phyloP scores from a whole-genome alignment of 108 stramenopile species.

The Cyclotella choctawhatcheeana region DNA sequence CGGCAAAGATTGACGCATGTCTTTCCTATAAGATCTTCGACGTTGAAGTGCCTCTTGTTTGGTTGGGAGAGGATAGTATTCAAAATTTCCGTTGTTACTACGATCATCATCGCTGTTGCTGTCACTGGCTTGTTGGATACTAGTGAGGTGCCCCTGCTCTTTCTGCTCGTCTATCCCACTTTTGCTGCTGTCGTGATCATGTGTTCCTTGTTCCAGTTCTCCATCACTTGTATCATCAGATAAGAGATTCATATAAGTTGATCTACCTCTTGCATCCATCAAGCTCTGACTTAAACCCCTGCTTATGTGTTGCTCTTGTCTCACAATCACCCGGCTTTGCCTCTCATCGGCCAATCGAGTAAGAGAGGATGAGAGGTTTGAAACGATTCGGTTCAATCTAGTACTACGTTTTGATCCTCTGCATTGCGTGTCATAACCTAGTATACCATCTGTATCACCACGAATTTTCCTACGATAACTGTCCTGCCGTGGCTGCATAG shows the following conservation, averaged over 20 bases:
- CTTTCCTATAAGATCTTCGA: not conserved
- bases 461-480: not conserved
- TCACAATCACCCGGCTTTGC: not conserved
- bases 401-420: not conserved
- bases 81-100: conserved; percentile 5
- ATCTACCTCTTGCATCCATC: not conserved
- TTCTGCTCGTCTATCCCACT: not conserved
- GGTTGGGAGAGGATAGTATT: not conserved
- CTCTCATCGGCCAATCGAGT: not conserved
- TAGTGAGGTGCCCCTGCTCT: not conserved
- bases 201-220: not conserved
- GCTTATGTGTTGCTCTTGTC: not conserved
- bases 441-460: not conserved
- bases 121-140: not conserved
- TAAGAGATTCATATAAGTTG: not conserved
- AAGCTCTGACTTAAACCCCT: not conserved
- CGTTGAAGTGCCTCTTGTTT: not conserved
- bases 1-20: not conserved
- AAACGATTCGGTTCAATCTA: not conserved
- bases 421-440: not conserved
- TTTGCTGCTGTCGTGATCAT: not conserved
- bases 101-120: not conserved
- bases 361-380: not conserved
- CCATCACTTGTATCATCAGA: not conserved
- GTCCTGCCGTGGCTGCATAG: not conserved